A percentile compares a stretch with the other conserved stretches of the same genome.
Evolutionary conservation across 2,329 filamentous ascomycete species (phyloP).

Genomic region (Onygenales sp.): DNA sequence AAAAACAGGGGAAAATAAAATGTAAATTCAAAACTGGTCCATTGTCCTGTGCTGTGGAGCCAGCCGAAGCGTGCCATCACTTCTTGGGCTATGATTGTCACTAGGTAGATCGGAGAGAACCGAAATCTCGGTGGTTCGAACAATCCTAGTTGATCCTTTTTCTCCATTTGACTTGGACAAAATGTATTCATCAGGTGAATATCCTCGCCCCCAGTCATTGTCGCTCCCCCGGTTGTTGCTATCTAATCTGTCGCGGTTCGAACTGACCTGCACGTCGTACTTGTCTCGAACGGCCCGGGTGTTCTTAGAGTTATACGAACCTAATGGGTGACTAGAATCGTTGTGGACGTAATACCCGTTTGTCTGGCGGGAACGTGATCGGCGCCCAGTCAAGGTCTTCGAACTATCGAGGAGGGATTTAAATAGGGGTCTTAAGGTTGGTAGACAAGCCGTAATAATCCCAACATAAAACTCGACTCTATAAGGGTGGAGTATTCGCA

Average conservation of each 20-base stretch:
- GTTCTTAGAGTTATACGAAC: neutral
- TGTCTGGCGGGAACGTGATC: neutral
- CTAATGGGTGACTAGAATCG: neutral
- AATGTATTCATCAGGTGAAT: neutral
- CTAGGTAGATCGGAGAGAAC: neutral
- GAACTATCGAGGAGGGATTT: neutral
- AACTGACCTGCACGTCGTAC: neutral
- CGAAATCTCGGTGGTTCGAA: neutral
- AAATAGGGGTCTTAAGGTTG: neutral
- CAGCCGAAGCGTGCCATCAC: neutral
- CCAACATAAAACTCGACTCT: neutral
- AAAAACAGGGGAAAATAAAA: neutral
- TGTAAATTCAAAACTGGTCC: neutral
- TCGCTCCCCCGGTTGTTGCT: neutral
- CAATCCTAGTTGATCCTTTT: neutral
- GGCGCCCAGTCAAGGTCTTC: neutral
- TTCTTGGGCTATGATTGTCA: neutral
- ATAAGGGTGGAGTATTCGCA: neutral
- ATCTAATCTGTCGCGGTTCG: neutral
- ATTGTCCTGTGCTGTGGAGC: neutral
- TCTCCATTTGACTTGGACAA: neutral
- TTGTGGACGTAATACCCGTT: neutral
- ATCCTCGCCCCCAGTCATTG: neutral
- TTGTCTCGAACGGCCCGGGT: neutral
- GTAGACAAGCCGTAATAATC: neutral